Percentiles rank a stretch among this genome's conserved stretches.
These are phyloP conservation scores for Candida sojae DNA, from an alignment of 1,139 yeast genomes.

Conservation along the genomic window DNA sequence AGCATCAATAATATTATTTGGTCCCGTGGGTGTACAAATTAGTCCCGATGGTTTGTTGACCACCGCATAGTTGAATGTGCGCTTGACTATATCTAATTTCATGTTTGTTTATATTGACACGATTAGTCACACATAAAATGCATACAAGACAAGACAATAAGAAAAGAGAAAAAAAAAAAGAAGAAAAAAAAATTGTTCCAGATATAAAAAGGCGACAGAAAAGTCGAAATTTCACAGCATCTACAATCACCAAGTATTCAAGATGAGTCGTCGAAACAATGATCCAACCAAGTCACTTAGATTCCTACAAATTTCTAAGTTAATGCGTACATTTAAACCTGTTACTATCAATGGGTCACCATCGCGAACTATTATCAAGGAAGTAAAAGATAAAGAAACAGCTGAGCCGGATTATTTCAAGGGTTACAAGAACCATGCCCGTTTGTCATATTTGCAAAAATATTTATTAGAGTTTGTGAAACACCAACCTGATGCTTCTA, in stretches of 20 bases:
- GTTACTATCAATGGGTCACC: constrained; percentile 37
- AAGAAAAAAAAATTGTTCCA: not conserved
- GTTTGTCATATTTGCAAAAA: constrained; percentile 17
- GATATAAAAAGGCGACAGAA: not conserved
- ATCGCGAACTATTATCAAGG: constrained; percentile 19
- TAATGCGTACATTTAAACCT: constrained; percentile 28
- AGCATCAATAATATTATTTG: constrained; percentile 5
- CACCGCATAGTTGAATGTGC: constrained; percentile 20
- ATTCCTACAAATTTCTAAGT: constrained; percentile 27
- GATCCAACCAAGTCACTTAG: constrained; percentile 20
- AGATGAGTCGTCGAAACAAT: constrained; percentile 5
- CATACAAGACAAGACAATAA: not conserved
- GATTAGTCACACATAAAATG: not conserved
- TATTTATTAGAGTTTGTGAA: constrained; percentile 19
- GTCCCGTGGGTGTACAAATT: constrained; percentile 17
- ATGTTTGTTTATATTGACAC: not conserved
- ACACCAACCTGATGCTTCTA: constrained; percentile 19
- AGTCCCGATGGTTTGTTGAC: constrained; percentile 27
- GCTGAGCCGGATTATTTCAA: constrained; percentile 12
- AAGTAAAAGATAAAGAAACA: constrained; percentile 15
- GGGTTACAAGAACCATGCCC: constrained; percentile 12
- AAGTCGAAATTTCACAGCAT: too few species aligned
- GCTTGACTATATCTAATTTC: constrained; percentile 15
- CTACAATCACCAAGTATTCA: not conserved
- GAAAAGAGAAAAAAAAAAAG: not conserved